These are phyloP conservation scores for Naegleria gruberi DNA, from an alignment of 208 protist species.

Conservation along the genomic window DNA sequence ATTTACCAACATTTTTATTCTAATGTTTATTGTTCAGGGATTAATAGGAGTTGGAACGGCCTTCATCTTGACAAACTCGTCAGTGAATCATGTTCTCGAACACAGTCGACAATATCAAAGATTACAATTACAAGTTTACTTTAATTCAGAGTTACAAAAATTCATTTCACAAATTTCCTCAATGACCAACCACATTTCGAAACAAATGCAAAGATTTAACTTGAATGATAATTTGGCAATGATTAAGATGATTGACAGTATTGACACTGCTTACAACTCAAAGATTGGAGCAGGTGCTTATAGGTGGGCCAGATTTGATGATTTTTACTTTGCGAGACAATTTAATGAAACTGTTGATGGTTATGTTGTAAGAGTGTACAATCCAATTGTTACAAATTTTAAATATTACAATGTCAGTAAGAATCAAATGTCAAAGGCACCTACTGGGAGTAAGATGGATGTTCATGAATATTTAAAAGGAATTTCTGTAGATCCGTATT, in stretches of 20 bases:
- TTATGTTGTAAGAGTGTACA: not conserved
- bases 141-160: not conserved
- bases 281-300: not conserved
- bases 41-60: not conserved
- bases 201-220: not conserved
- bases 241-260: not conserved
- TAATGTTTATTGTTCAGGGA: not conserved
- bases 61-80: not conserved
- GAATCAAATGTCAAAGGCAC: not conserved
- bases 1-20: not conserved
- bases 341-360: not conserved
- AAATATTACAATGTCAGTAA: not conserved
- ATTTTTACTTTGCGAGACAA: not conserved
- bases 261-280: not conserved
- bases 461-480: not conserved
- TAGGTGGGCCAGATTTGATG: not conserved
- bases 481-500: too few species aligned
- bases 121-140: not conserved
- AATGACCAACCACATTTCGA: not conserved
- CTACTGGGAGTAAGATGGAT: not conserved
- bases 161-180: not conserved
- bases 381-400: not conserved
- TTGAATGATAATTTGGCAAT: not conserved
- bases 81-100: not conserved
- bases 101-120: not conserved